These are phyloP conservation scores for Chlamydomonas sphaeroides DNA, from an alignment of 139 green algal species.

Conservation along the genomic window DNA sequence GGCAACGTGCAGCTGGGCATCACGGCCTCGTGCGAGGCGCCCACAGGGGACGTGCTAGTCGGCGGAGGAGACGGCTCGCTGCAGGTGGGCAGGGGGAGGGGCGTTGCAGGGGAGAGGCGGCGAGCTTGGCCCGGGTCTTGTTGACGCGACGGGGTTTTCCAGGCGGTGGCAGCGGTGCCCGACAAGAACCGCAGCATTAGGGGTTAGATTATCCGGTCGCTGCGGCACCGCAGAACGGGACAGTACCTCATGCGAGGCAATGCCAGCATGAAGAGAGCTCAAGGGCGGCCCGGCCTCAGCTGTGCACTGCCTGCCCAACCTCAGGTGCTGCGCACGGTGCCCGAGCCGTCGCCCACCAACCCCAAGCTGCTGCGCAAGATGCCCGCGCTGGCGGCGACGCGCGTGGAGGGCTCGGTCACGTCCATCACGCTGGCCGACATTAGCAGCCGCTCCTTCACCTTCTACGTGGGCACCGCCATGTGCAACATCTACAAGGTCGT, in stretches of 20 bases:
- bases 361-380: conserved; percentile 70
- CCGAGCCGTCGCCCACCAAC: conserved; percentile 52
- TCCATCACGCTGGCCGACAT: conserved; percentile 65
- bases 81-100: too few species aligned
- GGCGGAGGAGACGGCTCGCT: conserved; percentile 66
- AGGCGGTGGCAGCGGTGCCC: too few species aligned
- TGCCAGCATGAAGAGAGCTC: too few species aligned
- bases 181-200: too few species aligned
- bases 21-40: conserved; percentile 51
- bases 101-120: too few species aligned
- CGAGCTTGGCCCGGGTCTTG: too few species aligned
- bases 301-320: too few species aligned
- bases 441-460: conserved; percentile 54
- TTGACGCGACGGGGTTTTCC: too few species aligned
- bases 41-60: conserved; percentile 63
- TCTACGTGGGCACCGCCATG: conserved; percentile 70
- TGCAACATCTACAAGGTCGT: conserved; percentile 81
- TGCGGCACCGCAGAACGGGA: too few species aligned
- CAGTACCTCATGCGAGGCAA: too few species aligned
- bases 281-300: too few species aligned
- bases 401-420: conserved; percentile 67
- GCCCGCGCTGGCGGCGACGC: conserved; percentile 41
- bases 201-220: too few species aligned
- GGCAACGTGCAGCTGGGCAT: conserved; percentile 62
- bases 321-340: conserved; percentile 50